phyloP scores from a whole-genome alignment of 805 yeast genomes.

The Wickerhamomyces bovis region DNA sequence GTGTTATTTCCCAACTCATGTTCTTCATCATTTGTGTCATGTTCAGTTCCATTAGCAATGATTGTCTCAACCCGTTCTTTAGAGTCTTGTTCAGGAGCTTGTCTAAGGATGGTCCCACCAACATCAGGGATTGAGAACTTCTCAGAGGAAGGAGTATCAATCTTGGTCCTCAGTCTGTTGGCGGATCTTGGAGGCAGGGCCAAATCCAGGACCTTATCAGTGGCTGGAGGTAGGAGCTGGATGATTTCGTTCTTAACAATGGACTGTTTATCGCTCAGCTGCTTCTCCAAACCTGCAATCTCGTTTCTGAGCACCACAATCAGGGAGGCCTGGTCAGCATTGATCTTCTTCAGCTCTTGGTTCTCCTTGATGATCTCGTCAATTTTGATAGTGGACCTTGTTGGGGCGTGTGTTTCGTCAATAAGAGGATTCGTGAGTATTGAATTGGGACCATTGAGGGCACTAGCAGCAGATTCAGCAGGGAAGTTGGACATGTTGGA shows the following conservation, averaged over 20 bases:
- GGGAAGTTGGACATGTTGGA: neutral
- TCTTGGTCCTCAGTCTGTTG: constrained; percentile 21
- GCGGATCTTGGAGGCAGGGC: constrained; percentile 35
- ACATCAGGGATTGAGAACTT: neutral
- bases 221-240: neutral
- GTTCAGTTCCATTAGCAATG: neutral
- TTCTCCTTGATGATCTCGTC: constrained; percentile 13
- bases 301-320: constrained; percentile 14
- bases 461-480: too few relatives aligned
- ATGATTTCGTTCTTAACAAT: neutral
- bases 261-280: neutral
- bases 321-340: constrained; percentile 11
- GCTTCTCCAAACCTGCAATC: constrained; percentile 10
- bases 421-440: neutral
- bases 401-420: neutral
- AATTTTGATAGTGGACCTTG: neutral
- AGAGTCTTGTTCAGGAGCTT: neutral
- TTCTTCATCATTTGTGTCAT: too few relatives aligned
- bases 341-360: constrained; percentile 13
- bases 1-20: neutral
- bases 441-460: too few relatives aligned
- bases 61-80: neutral
- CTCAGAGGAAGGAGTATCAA: neutral
- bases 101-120: too few relatives aligned
- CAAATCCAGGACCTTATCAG: constrained; percentile 5